These are phyloP conservation scores for Cyberlindnera galapagoensis DNA, from an alignment of 805 yeast genomes.

Conservation along the genomic window DNA sequence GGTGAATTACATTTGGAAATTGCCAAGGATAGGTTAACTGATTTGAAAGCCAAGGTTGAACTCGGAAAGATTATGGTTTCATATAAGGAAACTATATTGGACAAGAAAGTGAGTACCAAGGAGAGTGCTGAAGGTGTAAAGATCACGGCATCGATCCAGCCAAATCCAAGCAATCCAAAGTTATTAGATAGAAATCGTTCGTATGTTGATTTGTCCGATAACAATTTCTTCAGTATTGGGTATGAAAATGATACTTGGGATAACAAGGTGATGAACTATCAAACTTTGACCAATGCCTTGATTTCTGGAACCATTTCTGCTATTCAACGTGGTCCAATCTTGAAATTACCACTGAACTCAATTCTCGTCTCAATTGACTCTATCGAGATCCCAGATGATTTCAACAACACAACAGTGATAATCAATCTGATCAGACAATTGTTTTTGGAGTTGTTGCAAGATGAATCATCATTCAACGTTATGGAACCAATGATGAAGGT, in stretches of 20 bases:
- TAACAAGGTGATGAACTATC: constrained; percentile 42
- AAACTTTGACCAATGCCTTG: constrained; percentile 42
- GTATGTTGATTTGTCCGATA: constrained; percentile 27
- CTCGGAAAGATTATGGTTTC: constrained; percentile 85
- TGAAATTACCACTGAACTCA: constrained; percentile 52
- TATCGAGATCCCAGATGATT: constrained; percentile 45
- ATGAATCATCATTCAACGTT: constrained; percentile 36
- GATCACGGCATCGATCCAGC: constrained; percentile 27
- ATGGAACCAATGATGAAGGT: constrained; percentile 89
- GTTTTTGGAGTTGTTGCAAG: constrained; percentile 32
- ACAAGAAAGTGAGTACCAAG: constrained; percentile 7
- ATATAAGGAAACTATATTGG: constrained; percentile 63
- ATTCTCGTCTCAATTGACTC: constrained; percentile 46
- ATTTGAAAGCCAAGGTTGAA: constrained; percentile 74
- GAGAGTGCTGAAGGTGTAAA: constrained; percentile 21
- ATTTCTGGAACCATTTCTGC: constrained; percentile 55
- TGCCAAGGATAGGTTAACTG: constrained; percentile 71
- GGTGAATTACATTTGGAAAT: constrained; percentile 95
- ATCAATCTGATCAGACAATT: constrained; percentile 42
- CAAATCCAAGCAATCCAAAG: constrained; percentile 23
- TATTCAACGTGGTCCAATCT: constrained; percentile 57
- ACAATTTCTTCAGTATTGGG: constrained; percentile 29
- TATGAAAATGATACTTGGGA: constrained; percentile 23
- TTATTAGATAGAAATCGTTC: constrained; percentile 22
- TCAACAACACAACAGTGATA: constrained; percentile 30